These are phyloP conservation scores for Sapria himalayana DNA, from an alignment of 345 rosid species.

Conservation along the genomic window DNA sequence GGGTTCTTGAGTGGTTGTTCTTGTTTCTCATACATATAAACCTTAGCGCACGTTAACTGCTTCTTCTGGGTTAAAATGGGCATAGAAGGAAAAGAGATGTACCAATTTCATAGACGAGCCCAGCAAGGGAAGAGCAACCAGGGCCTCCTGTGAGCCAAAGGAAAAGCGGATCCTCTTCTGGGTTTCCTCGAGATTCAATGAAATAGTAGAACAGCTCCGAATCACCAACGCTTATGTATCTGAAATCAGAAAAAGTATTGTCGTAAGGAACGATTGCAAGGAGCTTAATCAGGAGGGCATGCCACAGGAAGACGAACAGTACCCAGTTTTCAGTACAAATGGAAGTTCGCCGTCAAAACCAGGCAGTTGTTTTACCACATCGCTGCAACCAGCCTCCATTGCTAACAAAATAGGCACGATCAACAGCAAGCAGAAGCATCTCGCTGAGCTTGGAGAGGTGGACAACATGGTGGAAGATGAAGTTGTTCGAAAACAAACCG, in stretches of 20 bases:
- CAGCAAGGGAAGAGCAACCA: slow-evolving; percentile 34
- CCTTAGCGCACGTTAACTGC: no score
- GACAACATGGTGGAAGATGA: no score
- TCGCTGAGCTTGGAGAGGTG: no score
- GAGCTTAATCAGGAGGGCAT: neutral
- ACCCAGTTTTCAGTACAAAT: slow-evolving; percentile 60
- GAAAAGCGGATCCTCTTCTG: slow-evolving; percentile 29
- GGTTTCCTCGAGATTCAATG: slow-evolving; percentile 33
- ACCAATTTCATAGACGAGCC: slow-evolving; percentile 36
- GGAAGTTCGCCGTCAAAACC: slow-evolving; percentile 52
- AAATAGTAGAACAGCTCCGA: slow-evolving; percentile 41
- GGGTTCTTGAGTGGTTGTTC: no score
- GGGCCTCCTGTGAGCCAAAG: slow-evolving; percentile 81
- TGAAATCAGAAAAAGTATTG: slow-evolving; percentile 2
- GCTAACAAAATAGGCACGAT: neutral
- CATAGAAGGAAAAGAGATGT: neutral
- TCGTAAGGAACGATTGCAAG: neutral
- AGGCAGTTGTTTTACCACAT: slow-evolving; percentile 26
- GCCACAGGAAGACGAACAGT: neutral
- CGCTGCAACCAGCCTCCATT: slow-evolving; percentile 1
- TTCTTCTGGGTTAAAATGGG: no score
- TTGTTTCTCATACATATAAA: no score
- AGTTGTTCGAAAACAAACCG: no score
- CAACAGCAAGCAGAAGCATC: neutral
- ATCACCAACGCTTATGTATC: slow-evolving; percentile 41